Evolutionary conservation across 352 stramenopile species (phyloP), one percentile per base, ranked within the genome.

Genomic region (Pythium guiyangense): DNA sequence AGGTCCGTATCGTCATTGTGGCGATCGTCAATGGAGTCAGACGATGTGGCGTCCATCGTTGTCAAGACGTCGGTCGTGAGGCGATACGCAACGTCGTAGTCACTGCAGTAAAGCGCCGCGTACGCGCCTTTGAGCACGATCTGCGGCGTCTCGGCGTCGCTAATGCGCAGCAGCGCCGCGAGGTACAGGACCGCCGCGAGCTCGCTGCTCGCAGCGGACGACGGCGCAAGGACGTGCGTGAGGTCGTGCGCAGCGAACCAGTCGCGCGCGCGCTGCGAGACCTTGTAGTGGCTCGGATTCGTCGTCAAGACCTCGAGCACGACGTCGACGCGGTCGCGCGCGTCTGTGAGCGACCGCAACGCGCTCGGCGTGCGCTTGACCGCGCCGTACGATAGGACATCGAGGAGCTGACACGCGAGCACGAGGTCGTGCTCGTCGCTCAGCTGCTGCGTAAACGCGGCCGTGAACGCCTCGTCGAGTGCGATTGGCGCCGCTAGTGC

Each of bases 51-150:
- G 20, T n/a, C 42, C 20, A 29, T 20, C 15, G n/a, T 67, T 40
- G 67, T 53, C 5, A 75, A 64, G 22, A 87, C 61, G 54, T 75
- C 55, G 35, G 67, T 73, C 1, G 73, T 80, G 34, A 91, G 57
- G 12, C 65, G 54, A 31, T 78, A 73, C 15, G 79, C 74, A 48
- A 81, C 71, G 35, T 88, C 77, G 22, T 77, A 89, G 57, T 91
- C 79, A 31, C 71, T 66, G 37, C 77, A 88, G 35, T 89, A 88
- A 1, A 91, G 56, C 3, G 81, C 77, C 6, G 81, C 73, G 54
- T 89, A 87, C 6, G 79, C 74, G 11, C 75, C 77, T 63, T 88
- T 85, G 62, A 88, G 73, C 62, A 68, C 58, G 40, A 89, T 85
- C 43, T 74, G 62, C 25, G 77, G 54, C 42, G 71, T 72, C 17